Evolutionary conservation across 495 filamentous ascomycete species (phyloP), one percentile per base, ranked within the genome.

Genomic region (Lasiosphaeria hispida): DNA sequence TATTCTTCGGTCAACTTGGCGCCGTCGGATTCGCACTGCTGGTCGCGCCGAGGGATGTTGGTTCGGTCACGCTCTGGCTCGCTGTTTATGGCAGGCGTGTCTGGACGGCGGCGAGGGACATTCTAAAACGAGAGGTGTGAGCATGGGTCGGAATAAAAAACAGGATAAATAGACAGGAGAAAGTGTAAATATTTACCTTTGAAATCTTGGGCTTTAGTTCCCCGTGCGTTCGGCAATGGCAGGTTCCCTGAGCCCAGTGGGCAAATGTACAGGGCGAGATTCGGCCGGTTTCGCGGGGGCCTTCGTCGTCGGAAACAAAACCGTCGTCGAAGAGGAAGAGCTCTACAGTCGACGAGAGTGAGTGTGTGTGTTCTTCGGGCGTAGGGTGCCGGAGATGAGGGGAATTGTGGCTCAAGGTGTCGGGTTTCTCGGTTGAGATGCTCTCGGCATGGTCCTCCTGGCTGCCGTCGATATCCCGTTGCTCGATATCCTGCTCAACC

Each of bases 231-330:
- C 5, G 17, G 38, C 8, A 11, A 19, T 4, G 33, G 15, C 11
- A 8, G 23, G 34, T 19, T 13, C 34, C 35, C n/a, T 38, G 7
- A 14, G 49, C 35, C 49, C 49, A 52, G 36, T 19, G 49, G 1
- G 9, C 9, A 19, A 52, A 52, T 7, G 36, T 52, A 10, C 49
- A 52, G 15, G 49, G 49, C 1, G 37, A 41, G 9, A 52, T 40
- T 4, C 36, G 36, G 8, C 15, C 37, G 10, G n/a, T 15, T 9
- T 14, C n/a, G 10, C 10, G 37, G 0, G 34, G 34, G 34, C 49
- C 49, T 14, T 52, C 49, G 17, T 40, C 36, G 49, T 52, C 49
- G 11, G 49, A 52, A 19, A 52, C n/a, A n/a, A 19, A 13, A 15
- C 18, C 17, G 37, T 9, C 30, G 49, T 52, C 49, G 49, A 52